phyloP scores from a whole-genome alignment of 2,329 filamentous ascomycete genomes.

The Xylaria sp. region DNA sequence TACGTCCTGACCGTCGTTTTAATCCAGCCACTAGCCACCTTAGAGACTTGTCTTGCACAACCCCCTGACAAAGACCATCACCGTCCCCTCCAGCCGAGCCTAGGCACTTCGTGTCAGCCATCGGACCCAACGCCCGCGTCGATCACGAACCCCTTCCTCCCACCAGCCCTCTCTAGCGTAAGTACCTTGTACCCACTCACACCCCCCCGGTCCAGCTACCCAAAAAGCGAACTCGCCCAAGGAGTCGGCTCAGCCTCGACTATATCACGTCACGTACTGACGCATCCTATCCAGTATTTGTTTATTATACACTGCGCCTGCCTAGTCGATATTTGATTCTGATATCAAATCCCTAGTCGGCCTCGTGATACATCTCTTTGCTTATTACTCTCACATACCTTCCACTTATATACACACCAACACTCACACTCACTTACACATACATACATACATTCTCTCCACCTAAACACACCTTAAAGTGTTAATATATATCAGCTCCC shows the following conservation, averaged over 20 bases:
- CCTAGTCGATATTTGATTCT: slow-evolving; percentile 42
- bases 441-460: slow-evolving; percentile 29
- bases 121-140: slow-evolving; percentile 40
- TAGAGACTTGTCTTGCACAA: slow-evolving; percentile 22
- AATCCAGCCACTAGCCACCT: slow-evolving; percentile 37
- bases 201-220: slow-evolving; percentile 27
- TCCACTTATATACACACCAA: slow-evolving; percentile 26
- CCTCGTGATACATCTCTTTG: slow-evolving; percentile 49
- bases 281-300: slow-evolving; percentile 38
- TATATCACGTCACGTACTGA: slow-evolving; percentile 49
- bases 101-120: slow-evolving; percentile 48
- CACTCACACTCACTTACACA: slow-evolving; percentile 20
- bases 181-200: slow-evolving; percentile 29
- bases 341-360: slow-evolving; percentile 45
- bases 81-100: slow-evolving; percentile 39
- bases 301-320: slow-evolving; percentile 42
- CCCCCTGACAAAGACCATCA: slow-evolving; percentile 38
- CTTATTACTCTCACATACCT: slow-evolving; percentile 33
- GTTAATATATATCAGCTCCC: slow-evolving; percentile 47
- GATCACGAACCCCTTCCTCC: slow-evolving; percentile 38
- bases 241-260: slow-evolving; percentile 50
- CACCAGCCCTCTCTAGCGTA: slow-evolving; percentile 36
- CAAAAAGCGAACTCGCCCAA: slow-evolving; percentile 32
- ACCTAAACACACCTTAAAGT: slow-evolving; percentile 33
- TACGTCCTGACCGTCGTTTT: slow-evolving; percentile 37